A percentile compares a stretch with the other conserved stretches of the same genome.
Evolutionary conservation across 441 rosid genomes (phyloP).

Genomic region (Erodium moschatum): DNA sequence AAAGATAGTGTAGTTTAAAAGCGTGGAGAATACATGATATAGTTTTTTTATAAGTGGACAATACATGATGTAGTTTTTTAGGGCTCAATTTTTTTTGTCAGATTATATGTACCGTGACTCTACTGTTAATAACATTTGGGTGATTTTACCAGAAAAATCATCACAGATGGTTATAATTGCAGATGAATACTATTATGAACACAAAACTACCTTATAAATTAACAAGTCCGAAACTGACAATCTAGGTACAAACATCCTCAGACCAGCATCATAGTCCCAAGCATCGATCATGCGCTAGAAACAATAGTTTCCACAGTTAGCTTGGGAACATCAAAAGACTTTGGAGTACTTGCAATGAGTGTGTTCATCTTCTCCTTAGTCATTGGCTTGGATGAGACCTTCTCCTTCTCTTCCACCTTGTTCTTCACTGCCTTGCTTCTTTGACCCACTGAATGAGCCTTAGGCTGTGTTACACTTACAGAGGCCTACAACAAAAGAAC

Average conservation of each 20-base stretch:
- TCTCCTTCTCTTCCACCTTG: slow-evolving; percentile 7
- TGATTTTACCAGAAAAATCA: no score
- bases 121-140: no score
- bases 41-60: no score
- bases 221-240: no score
- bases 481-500: neutral
- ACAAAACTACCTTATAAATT: no score
- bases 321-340: slow-evolving; percentile 15
- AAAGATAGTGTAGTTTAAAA: no score
- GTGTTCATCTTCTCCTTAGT: slow-evolving; percentile 23
- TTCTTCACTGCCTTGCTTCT: slow-evolving; percentile 12
- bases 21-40: no score
- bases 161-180: no score
- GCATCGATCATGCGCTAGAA: neutral
- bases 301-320: slow-evolving; percentile 13
- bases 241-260: neutral
- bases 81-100: no score
- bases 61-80: no score
- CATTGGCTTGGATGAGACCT: slow-evolving; percentile 14
- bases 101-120: no score
- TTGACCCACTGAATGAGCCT: slow-evolving; percentile 14
- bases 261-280: neutral
- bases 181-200: no score
- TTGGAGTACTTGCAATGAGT: neutral
- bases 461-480: slow-evolving; percentile 9